phyloP scores from a whole-genome alignment of 306 rosid species.

The Comarum palustre region DNA sequence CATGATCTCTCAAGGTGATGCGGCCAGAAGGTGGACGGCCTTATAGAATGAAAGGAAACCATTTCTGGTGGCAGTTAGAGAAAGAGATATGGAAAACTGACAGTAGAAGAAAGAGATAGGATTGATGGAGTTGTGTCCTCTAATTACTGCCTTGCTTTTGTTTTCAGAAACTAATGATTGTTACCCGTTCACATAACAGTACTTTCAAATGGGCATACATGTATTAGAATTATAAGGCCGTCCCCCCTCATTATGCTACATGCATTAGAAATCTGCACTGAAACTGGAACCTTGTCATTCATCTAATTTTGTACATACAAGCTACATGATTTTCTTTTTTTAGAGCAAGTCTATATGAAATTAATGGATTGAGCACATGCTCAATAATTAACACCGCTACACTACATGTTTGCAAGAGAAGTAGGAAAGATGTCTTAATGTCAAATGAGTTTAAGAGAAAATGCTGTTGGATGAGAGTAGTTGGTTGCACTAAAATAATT shows the following conservation, averaged over 20 bases:
- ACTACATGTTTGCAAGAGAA: background rate
- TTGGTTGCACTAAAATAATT: background rate
- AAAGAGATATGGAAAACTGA: too few relatives aligned
- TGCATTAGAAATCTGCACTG: background rate
- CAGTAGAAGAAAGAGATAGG: background rate
- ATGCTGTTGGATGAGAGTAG: background rate
- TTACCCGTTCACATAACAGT: background rate
- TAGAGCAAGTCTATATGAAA: background rate
- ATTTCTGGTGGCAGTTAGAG: background rate
- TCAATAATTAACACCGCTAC: background rate
- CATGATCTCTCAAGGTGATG: background rate
- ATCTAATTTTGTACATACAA: background rate
- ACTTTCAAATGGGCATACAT: background rate
- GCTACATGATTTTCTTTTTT: background rate
- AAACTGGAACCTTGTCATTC: background rate
- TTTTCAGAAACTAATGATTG: background rate
- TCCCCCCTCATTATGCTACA: background rate
- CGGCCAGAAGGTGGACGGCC: too few relatives aligned
- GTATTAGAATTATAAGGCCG: background rate
- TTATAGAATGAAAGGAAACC: background rate
- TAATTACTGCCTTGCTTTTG: background rate
- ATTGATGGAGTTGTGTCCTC: background rate
- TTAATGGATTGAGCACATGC: background rate
- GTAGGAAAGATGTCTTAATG: background rate
- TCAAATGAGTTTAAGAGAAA: background rate